These are phyloP conservation scores for Kregervanrija pseudodelftensis DNA, from an alignment of 805 yeast species.

Conservation along the genomic window DNA sequence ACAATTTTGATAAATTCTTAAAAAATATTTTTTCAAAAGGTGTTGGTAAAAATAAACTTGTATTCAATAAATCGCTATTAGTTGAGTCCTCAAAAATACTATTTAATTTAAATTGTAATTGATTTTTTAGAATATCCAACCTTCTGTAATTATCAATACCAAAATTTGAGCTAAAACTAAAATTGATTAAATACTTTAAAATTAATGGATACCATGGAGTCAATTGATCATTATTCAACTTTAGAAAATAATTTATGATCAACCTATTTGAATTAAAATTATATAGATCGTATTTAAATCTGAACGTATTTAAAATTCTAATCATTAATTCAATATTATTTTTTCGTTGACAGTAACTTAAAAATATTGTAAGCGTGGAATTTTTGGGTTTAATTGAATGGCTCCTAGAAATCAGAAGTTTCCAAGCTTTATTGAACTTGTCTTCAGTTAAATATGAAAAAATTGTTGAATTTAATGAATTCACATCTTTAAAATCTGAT, in stretches of 20 bases:
- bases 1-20: conserved; percentile 1
- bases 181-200: conserved; percentile 13
- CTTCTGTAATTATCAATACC: conserved; percentile 15
- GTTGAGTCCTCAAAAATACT: conserved; percentile 3
- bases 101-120: conserved; percentile 11
- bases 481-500: conserved; percentile 9
- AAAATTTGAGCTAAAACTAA: conserved; percentile 7
- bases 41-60: conserved; percentile 7
- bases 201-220: conserved; percentile 14
- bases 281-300: conserved; percentile 5
- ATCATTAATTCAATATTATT: conserved; percentile 12
- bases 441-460: conserved; percentile 8
- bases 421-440: conserved; percentile 16
- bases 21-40: conserved; percentile 6
- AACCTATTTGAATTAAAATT: conserved; percentile 14
- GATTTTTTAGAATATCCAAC: conserved; percentile 12
- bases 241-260: conserved; percentile 11
- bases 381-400: conserved; percentile 8
- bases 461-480: conserved; percentile 19
- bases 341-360: conserved; percentile 11
- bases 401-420: conserved; percentile 8
- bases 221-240: conserved; percentile 7
- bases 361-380: conserved; percentile 18
- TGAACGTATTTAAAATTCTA: conserved; percentile 12
- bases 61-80: conserved; percentile 1